Evolutionary conservation across 2,329 filamentous ascomycete species (phyloP).

Genomic region (Coleophoma eucalyptorum): DNA sequence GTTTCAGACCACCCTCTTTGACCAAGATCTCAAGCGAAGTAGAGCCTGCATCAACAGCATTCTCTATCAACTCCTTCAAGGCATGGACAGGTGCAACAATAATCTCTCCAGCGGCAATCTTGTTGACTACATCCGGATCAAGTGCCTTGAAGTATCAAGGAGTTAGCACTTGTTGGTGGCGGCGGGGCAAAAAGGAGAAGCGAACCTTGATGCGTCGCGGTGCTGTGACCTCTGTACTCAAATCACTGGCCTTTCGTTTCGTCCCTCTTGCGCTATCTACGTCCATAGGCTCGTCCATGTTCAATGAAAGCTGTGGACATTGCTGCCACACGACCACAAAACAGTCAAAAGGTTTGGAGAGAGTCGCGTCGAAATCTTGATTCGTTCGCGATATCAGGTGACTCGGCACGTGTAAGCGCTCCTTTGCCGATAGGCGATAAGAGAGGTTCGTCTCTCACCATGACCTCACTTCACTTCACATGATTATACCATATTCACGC

Average conservation of each 20-base stretch:
- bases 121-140: constrained; percentile 92
- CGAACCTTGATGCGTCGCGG: constrained; percentile 45
- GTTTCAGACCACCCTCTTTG: constrained; percentile 91
- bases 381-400: too few species aligned
- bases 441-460: too few species aligned
- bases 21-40: constrained; percentile 87
- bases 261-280: constrained; percentile 31
- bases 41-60: constrained; percentile 94
- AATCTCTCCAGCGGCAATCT: constrained; percentile 96
- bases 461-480: too few species aligned
- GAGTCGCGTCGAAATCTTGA: too few species aligned
- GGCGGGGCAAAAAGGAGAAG: not conserved
- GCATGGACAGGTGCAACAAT: constrained; percentile 97
- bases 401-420: too few species aligned
- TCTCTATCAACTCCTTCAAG: constrained; percentile 94
- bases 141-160: constrained; percentile 59
- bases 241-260: constrained; percentile 46
- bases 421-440: too few species aligned
- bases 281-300: constrained; percentile 38
- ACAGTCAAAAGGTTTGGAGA: too few species aligned
- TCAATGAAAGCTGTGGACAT: not conserved
- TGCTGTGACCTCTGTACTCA: constrained; percentile 29
- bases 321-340: too few species aligned
- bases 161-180: constrained; percentile 12
- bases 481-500: not conserved